Base-by-base conservation (phyloP, 2,329 filamentous ascomycete species). In the Xylariaceae sp. region DNA sequence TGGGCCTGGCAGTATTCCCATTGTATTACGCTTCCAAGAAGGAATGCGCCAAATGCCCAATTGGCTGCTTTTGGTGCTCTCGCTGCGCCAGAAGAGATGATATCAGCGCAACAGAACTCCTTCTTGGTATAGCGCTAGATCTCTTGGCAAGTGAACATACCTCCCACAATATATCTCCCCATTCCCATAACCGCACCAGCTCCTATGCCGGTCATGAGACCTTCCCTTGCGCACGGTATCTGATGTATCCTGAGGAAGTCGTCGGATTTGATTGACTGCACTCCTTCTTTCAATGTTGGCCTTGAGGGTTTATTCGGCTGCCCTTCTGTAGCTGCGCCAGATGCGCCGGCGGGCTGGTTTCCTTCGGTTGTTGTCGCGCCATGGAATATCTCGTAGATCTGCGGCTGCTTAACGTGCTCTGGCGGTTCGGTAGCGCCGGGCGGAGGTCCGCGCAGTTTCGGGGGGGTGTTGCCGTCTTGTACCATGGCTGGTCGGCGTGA, bases 1-100 rank as follows among this genome's bases (percentile, higher is more conserved):
- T 84, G 83, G 65, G 87, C 87, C 69, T 92, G 87, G 76, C 94
- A 98, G 69, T 89, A 92, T 75, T 97, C 91, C 75, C 92, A 95
- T 47, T 88, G 88, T 26, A 82, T 81, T 43, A 89, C 79, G n/a
- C 89, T 87, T 6, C 83, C 84, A 17, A 89, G 71, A 21, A 88
- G 79, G 72, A 95, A 96, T 31, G 86, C 81, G 6, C 87, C 90
- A 5, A 95, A 92, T 0, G 92, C 92, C 90, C 91, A 96, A 69
- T 96, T 96, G 31, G 89, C 87, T 1, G 90, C 86, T 67, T 83
- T 85, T 53, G 82, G 83, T 59, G 92, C 75, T 16, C 82, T 80
- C 37, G 82, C 86, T 84, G 65, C 45, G 6, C 21, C 26, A 16
- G 29, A 8, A 31, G 21, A 34, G 16, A 34, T 48, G 34, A 53